These are phyloP conservation scores for Chaetomium cochliodes DNA, from an alignment of 495 filamentous ascomycete genomes.

Conservation along the genomic window DNA sequence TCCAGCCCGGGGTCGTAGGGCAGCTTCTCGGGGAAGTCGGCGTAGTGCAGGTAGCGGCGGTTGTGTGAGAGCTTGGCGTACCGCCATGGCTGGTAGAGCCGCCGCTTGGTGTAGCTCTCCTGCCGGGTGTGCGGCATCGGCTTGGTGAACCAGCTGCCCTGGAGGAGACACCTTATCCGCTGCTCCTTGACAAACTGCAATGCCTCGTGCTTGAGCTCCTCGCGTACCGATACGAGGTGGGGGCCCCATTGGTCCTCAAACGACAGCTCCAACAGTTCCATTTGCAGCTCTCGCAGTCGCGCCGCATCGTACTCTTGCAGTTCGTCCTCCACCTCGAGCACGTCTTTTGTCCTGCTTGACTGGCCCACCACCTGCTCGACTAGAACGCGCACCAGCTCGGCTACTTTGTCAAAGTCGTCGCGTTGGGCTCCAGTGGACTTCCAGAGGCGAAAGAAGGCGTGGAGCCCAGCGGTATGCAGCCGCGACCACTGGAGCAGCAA, in stretches of 20 bases:
- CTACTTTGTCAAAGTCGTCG: conserved; percentile 89
- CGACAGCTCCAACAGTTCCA: conserved; percentile 85
- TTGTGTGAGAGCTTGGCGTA: conserved; percentile 91
- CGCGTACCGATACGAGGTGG: conserved; percentile 84
- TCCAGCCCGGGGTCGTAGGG: conserved; percentile 70
- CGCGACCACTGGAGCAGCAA: conserved; percentile 90
- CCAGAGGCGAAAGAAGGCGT: conserved; percentile 90
- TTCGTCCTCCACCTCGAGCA: conserved; percentile 87
- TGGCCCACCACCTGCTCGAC: conserved; percentile 88
- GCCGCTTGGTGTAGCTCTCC: conserved; percentile 38
- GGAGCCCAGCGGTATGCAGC: conserved; percentile 86
- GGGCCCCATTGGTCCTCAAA: conserved; percentile 95
- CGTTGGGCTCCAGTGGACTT: conserved; percentile 77
- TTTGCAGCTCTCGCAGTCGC: conserved; percentile 81
- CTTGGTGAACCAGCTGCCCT: conserved; percentile 87
- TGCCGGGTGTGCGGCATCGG: conserved; percentile 40
- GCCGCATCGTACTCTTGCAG: conserved; percentile 76
- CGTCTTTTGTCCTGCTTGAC: conserved; percentile 77
- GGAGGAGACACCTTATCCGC: conserved; percentile 84
- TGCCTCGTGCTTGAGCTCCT: conserved; percentile 88
- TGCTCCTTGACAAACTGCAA: conserved; percentile 96
- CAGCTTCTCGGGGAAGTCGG: conserved; percentile 71
- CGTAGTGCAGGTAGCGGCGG: conserved; percentile 84
- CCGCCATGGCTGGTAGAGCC: conserved; percentile 59
- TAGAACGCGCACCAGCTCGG: conserved; percentile 86